phyloP scores from a whole-genome alignment of 1,284 basidiomycete species.

The Cystobasidiaceae sp. region DNA sequence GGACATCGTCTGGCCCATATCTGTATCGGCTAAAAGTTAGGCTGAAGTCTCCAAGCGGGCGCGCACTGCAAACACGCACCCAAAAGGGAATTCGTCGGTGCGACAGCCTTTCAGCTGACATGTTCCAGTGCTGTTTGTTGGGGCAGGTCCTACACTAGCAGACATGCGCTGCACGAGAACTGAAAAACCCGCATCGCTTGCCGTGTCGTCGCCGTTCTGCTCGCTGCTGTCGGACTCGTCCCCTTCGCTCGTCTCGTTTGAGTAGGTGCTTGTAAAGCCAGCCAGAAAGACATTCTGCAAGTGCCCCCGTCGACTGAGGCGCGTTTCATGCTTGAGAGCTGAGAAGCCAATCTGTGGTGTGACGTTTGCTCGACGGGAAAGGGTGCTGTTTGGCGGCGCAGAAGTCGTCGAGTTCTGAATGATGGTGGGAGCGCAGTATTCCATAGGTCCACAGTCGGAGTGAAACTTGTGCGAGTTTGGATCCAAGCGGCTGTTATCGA shows the following conservation, averaged over 20 bases:
- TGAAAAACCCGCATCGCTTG: neutral
- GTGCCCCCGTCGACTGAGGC: neutral
- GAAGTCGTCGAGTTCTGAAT: too few relatives aligned
- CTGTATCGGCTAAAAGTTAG: constrained; percentile 41
- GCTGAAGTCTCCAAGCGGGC: constrained; percentile 37
- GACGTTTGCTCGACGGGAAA: neutral
- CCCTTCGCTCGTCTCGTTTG: neutral
- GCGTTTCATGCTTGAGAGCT: neutral
- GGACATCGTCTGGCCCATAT: constrained; percentile 46
- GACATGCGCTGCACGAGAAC: too few relatives aligned
- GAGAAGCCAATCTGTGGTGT: neutral
- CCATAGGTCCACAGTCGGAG: constrained; percentile 65
- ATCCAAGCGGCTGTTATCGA: constrained; percentile 61
- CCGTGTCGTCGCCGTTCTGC: too few relatives aligned
- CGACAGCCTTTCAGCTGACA: constrained; percentile 67
- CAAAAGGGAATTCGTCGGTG: constrained; percentile 68
- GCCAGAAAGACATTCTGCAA: constrained; percentile 20
- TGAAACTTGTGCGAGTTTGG: constrained; percentile 67
- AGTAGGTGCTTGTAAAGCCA: neutral
- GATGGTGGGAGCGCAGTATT: constrained; percentile 66
- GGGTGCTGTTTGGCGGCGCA: neutral
- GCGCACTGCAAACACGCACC: constrained; percentile 49
- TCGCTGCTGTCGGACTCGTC: neutral
- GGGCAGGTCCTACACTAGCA: neutral
- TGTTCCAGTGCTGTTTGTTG: constrained; percentile 48